phyloP scores from a whole-genome alignment of 2,329 filamentous ascomycete species.

The Aspergillus sp. region DNA sequence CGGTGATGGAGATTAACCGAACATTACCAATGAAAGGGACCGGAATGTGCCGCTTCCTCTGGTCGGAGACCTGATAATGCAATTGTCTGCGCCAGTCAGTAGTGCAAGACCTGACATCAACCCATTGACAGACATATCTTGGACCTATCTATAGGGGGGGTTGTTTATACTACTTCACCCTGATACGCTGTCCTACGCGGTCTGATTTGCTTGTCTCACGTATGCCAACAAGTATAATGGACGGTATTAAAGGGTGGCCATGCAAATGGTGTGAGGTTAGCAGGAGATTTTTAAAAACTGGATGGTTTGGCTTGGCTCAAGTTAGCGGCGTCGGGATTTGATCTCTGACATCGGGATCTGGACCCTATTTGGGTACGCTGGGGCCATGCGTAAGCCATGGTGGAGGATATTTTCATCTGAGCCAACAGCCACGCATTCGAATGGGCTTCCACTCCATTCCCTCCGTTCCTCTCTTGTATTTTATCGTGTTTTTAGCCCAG shows the following conservation, averaged over 20 bases:
- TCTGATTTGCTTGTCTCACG: too few relatives aligned
- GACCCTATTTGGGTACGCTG: background rate
- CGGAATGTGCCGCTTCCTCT: background rate
- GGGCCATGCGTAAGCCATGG: background rate
- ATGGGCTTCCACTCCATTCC: background rate
- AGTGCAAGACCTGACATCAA: background rate
- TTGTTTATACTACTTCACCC: too few relatives aligned
- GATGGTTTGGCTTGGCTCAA: background rate
- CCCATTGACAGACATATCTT: too few relatives aligned
- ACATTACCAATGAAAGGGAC: background rate
- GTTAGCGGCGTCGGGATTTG: background rate
- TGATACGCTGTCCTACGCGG: too few relatives aligned
- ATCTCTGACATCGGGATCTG: background rate
- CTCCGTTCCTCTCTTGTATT: background rate
- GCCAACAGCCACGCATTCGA: background rate
- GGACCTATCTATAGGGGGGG: too few relatives aligned
- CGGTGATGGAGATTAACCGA: background rate
- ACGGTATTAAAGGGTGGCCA: too few relatives aligned
- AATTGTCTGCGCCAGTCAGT: background rate
- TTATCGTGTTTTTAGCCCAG: too few relatives aligned
- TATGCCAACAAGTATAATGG: too few relatives aligned
- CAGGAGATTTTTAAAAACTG: too few relatives aligned
- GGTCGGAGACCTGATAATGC: background rate
- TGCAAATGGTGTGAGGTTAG: too few relatives aligned
- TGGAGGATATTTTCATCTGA: background rate